Evolutionary conservation across 2,329 filamentous ascomycete species (phyloP), one percentile per base, ranked within the genome.

Genomic region (Dactylellina drechsleri): DNA sequence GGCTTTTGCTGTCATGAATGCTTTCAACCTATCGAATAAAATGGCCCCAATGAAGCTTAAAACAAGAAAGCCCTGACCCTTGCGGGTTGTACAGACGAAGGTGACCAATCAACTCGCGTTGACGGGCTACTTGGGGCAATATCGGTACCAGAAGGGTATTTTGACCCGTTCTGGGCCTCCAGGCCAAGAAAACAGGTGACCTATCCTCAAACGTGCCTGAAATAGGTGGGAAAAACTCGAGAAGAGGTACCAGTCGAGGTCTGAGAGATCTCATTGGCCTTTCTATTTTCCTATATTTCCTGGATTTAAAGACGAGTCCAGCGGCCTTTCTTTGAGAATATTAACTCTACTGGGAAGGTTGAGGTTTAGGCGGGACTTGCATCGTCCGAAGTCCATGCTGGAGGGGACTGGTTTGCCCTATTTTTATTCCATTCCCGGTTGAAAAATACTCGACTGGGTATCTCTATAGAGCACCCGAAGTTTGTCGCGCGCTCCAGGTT

Each of bases 401-500:
- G 50, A 41, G 18, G 23, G 45, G 31, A 18, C 56, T 47, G 28
- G 56, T n/a, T 15, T n/a, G n/a, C 15, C 43, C 47, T 18, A 50
- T 57, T 47, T 47, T 15, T 47, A 31, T 41, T 41, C 12, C 47
- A 28, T 20, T 45, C 49, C 65, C 52, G 57, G 52, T 61, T 43
- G 57, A 58, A 58, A n/a, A 66, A 28, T 18, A 36, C 56, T 43
- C 49, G 61, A 13, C 43, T 47, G 43, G 43, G 43, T n/a, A 18
- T 5, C 26, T 28, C 15, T 20, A 31, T 28, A 16, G 36, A 50
- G 15, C 10, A 68, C 71, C 58, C 50, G 52, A 41, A 68, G 31
- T 36, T 75, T 75, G 71, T 75, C 71, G 71, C 71, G 71, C 71
- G 71, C 71, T 75, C 58, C 64, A 50, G 36, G 71, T 75, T 75